Base-by-base conservation (phyloP, 768 basidiomycete species). In the Pluteus cervinus region DNA sequence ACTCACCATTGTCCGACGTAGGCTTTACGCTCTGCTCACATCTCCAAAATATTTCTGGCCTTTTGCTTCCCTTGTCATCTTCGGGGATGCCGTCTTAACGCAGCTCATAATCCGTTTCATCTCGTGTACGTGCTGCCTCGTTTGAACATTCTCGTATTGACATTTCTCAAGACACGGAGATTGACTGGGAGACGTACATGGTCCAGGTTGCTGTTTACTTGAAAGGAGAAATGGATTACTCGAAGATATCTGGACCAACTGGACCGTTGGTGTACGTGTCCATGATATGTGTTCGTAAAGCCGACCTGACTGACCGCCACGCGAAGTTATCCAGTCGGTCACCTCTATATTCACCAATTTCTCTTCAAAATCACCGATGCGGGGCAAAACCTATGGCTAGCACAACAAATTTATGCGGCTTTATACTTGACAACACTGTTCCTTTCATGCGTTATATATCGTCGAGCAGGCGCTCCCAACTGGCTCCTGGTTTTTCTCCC, bases 181-280 rank as follows among this genome's bases (percentile, higher is more conserved):
- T 99, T 50, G 96, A 99, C 62, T 98, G 89, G 81, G 75, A 82
- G 52, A 97, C 96, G 0, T 99, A 99, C 55, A 90, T 97, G 79
- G 65, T 82, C 36, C 96, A 98, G 37, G 73, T 86, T 1, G 71
- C 81, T 39, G 55, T 84, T 28, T 91, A 87, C 61, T 50, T 86
- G 32, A 73, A 76, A 38, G 92, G 92, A 23, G 83, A 93, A 55
- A 69, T 81, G 32, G 76, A 92, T 52, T 99, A 99, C 54, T 69
- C 76, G 9, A 58, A 67, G 42, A 83, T 99, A 34, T 66, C 75
- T 39, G 96, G 96, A 1, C 92, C 91, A 2, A 96, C 91, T 5
- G 96, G 96, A 11, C 89, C 86, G 7, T 65, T 94, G 7, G 93
- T 97, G 93, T 96, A 52, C 57, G 76, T 52, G 10, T 10, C 42